Conservation (phyloP, 176 grass and related monocot genomes). For the Pharus latifolius region DNA sequence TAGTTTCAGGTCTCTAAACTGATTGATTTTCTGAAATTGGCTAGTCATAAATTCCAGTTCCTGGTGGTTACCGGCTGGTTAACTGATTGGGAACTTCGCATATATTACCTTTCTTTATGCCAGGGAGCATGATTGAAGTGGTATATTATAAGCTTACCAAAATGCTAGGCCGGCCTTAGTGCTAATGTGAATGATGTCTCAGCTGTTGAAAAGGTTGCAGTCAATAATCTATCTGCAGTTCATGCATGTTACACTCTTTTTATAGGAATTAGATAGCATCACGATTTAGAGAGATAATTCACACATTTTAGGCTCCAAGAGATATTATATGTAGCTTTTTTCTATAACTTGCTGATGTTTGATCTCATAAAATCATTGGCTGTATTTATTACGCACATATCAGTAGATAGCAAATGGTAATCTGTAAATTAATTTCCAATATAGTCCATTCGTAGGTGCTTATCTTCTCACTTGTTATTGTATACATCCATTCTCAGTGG, state of each 20-base stretch:
- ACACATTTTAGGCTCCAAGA: background rate
- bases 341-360: background rate
- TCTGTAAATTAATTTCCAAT: background rate
- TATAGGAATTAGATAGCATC: background rate
- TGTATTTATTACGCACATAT: background rate
- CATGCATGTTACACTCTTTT: background rate
- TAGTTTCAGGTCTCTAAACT: background rate
- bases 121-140: no score
- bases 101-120: no score
- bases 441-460: no score
- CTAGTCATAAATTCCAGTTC: no score
- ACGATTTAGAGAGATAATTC: background rate
- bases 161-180: no score
- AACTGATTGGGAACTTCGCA: no score
- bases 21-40: background rate
- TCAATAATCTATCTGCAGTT: background rate
- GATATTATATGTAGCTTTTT: background rate
- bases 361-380: background rate
- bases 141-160: no score
- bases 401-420: background rate
- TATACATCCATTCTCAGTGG: no score
- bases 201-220: background rate
- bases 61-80: no score
- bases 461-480: no score
- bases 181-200: background rate